Evolutionary conservation across 1,284 basidiomycete species (phyloP).

Genomic region (Tilletiopsis washingtonensis): DNA sequence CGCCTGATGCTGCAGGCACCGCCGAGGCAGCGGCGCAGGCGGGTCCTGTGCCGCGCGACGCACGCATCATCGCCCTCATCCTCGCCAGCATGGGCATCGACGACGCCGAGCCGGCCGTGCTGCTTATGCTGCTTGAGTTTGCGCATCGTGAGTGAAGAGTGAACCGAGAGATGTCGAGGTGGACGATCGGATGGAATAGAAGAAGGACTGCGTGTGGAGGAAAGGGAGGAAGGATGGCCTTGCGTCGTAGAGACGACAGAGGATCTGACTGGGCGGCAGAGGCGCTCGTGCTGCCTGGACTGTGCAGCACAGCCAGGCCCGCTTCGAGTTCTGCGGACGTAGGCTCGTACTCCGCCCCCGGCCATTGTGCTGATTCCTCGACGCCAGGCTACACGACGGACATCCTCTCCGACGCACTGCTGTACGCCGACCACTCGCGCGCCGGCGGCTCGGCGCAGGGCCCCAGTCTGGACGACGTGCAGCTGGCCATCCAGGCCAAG

Average conservation of each 20-base stretch:
- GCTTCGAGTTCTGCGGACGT: no score
- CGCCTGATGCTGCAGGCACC: no score
- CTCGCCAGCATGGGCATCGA: constrained; percentile 89
- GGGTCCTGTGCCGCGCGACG: constrained; percentile 62
- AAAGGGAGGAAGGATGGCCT: no score
- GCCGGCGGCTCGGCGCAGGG: background rate
- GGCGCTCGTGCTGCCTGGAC: no score
- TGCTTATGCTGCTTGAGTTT: constrained; percentile 92
- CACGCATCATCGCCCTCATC: constrained; percentile 81
- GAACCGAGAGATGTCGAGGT: no score
- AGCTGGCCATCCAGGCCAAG: constrained; percentile 81
- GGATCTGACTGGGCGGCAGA: no score
- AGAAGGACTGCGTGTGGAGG: no score
- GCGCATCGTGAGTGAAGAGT: constrained; percentile 67
- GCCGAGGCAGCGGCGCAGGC: background rate
- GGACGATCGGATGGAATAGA: no score
- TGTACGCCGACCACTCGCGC: constrained; percentile 74
- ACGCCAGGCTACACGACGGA: constrained; percentile 72
- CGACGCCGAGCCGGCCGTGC: constrained; percentile 84
- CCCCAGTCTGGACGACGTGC: constrained; percentile 75
- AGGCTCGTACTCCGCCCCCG: no score
- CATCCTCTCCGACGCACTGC: constrained; percentile 77
- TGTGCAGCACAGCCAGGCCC: no score
- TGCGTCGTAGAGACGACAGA: no score
- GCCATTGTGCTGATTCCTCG: no score